Evolutionary conservation across 331 rosid species (phyloP), one percentile per base, ranked within the genome.

Genomic region (Saraca asoca): DNA sequence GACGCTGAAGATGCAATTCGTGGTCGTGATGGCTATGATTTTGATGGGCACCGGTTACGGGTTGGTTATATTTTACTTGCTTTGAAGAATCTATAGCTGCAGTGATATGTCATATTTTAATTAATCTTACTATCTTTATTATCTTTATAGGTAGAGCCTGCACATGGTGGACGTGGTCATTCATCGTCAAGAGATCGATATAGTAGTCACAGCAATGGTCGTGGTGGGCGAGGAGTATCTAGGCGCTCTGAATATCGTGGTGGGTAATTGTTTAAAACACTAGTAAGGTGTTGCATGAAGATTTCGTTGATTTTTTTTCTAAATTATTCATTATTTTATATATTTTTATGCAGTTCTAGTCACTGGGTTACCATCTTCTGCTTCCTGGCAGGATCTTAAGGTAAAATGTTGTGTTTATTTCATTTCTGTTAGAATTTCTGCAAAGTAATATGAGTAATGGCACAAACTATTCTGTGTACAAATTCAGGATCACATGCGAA

Each of bases 341-440:
- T 76, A 62, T 87, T 17, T 13, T 42, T 45, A 19, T 76, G 65
- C 88, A 95, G 99, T 95, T 60, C 67, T 88, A 41, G 89, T 95
- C 69, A 20, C 88, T 73, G 99, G 97, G 58, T 79, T 95, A 56
- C 99, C 99, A 19, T 84, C 97, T 58, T 90, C 99, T 19, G 99
- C 99, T 70, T 95, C 99, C 59, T 95, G 99, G 99, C 99, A 95
- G 77, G 99, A 95, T 79, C 97, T 95, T 73, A 95, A 95, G 87
- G 99, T 88, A 76, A 53, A 83, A 64, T 58, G 41, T 59, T 50
- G 68, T 60, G 12, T 61, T 63, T 50, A 14, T 33, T 49, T 56
- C 6, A 3, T 29, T 39, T 69, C n/a, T 31, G 0, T 73, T 13
- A 43, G 50, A 46, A 19, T 16, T 60, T 14, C 34, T 51, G 14